Base-by-base conservation (phyloP, 2,329 filamentous ascomycete species). In the Trichoderma sp. region DNA sequence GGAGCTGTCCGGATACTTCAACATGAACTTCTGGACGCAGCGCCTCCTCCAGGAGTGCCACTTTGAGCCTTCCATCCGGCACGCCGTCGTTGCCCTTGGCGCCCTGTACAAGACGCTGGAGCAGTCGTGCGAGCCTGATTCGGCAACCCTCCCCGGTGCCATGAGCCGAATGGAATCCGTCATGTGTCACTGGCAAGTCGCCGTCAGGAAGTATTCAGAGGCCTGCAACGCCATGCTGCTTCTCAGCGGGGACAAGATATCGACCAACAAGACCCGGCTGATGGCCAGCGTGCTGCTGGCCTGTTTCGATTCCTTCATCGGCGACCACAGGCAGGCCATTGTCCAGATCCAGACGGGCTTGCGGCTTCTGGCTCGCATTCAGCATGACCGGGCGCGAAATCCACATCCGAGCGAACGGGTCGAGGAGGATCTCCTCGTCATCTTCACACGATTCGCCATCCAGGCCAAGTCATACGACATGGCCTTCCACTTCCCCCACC, bases 291-390 rank as follows among this genome's bases (percentile, higher is more conserved):
- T 91, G 43, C 79, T 91, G 46, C 82, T 91, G 59, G 86, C 87
- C n/a, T 90, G 87, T 76, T 91, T 91, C 70, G 88, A 91, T 76
- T 89, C 87, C 1, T 90, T 90, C 73, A 85, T 89, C 34, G 88
- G 88, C 21, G 85, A 90, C 70, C 87, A 90, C 74, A 85, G 82
- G 71, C 85, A 87, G 71, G 87, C 87, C 51, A 89, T 90, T 60
- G 73, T 77, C 16, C 88, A 90, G 73, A 89, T 90, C 51, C 87
- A 89, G 73, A 84, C 78, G 6, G 88, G 88, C 1, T 79, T 90
- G 26, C 76, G 79, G 5, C 76, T 90, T 2, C 76, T 90, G 18
- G 85, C 89, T 63, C 82, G 83, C 51, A 77, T 88, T 21, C 81
- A 26, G 79, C 63, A 59, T 46, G 65, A 64, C 39, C 68, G 58